Base-by-base conservation (phyloP, 345 rosid genomes). In the Hypericum perforatum region DNA sequence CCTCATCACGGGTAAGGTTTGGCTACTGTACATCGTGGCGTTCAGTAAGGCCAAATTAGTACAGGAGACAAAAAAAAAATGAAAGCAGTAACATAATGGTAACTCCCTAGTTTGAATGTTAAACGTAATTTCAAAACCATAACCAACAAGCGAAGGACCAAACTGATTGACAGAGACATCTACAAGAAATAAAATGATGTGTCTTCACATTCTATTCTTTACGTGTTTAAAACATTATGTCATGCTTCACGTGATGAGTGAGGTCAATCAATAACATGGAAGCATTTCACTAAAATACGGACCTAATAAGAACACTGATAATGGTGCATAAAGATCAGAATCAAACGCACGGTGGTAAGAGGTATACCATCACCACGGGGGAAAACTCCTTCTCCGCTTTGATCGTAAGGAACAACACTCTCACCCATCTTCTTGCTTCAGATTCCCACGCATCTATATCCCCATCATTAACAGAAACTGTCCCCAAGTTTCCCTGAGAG, bases 361-460 rank as follows among this genome's bases (percentile, higher is more conserved):
- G 69, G 50, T 80, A 65, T 65, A 90, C 97, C 91, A 22, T 62
- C 29, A 79, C 57, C 48, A 82, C 45, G 42, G 88, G 71, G 52
- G 51, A 55, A 51, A 90, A 61, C 54, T 79, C 72, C 38, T 66
- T 41, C 65, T 79, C 90, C 69, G 62, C 73, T 52, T 65, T 63
- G 49, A 73, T 45, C 39, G 69, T 58, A 39, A 84, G 85, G 67
- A 90, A 80, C 59, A 90, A 70, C 49, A 79, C 64, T 61, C 84
- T 76, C 56, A 82, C 75, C 97, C 97, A 90, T 74, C 89, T 78
- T 72, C 70, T 90, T 29, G 82, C 80, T 74, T 82, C 84, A 65
- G 56, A 66, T 58, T 86, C 94, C 97, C 97, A 90, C 43, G 85
- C 82, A 66, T 74, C 80, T 71, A 86, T 64, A 69, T 90, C 97